A percentile compares a stretch with the other conserved stretches of the same genome.
phyloP scores from a whole-genome alignment of 768 basidiomycete species.

The Termitomyces titanicus region DNA sequence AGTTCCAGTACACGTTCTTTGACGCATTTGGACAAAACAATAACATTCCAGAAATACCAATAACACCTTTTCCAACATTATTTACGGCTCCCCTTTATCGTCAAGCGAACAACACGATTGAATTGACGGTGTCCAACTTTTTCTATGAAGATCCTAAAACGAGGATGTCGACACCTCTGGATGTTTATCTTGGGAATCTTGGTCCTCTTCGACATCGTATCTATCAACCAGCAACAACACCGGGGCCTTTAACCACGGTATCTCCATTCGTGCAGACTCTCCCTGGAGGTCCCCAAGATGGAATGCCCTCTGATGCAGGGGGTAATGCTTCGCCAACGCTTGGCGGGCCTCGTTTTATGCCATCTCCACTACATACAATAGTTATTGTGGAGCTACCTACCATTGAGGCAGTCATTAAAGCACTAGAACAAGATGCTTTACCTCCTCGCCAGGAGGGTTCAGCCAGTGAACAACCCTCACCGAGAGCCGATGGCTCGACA shows the following conservation, averaged over 20 bases:
- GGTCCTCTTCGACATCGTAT: constrained; percentile 80
- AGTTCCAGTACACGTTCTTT: constrained; percentile 94
- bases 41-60: constrained; percentile 70
- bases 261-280: constrained; percentile 54
- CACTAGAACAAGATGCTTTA: constrained; percentile 68
- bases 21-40: constrained; percentile 82
- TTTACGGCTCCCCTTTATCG: constrained; percentile 78
- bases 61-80: constrained; percentile 88
- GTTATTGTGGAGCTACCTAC: constrained; percentile 86
- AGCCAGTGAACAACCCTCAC: constrained; percentile 32
- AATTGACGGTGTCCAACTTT: constrained; percentile 85
- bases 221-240: constrained; percentile 62
- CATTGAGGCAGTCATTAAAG: constrained; percentile 69
- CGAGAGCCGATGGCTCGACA: constrained; percentile 22
- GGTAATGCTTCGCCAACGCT: constrained; percentile 25
- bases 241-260: constrained; percentile 63
- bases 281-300: constrained; percentile 34
- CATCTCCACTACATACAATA: constrained; percentile 66
- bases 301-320: constrained; percentile 26
- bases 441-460: constrained; percentile 38
- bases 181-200: constrained; percentile 86
- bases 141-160: constrained; percentile 75
- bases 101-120: constrained; percentile 67
- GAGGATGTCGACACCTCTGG: constrained; percentile 63
- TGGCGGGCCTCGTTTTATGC: constrained; percentile 46